Conservation (phyloP, 2,329 filamentous ascomycete genomes). For the Cladosporium austrohemisphaericum region DNA sequence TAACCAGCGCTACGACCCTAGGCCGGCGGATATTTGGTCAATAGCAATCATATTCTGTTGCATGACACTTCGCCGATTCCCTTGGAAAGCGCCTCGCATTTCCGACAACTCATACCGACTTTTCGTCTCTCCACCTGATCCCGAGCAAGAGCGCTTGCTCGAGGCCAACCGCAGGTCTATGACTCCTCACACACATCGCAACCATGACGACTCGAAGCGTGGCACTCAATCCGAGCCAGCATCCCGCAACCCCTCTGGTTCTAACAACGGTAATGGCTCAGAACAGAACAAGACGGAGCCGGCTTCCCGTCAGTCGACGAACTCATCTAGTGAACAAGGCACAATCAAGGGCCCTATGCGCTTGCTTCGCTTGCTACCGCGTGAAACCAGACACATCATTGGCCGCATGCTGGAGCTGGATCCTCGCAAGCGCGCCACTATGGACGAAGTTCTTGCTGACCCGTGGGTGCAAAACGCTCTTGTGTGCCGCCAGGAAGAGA, state of each 20-base stretch:
- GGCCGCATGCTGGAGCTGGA: constrained; percentile 89
- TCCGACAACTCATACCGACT: constrained; percentile 94
- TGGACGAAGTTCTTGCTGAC: constrained; percentile 82
- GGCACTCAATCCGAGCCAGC: constrained; percentile 37
- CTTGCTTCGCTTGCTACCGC: constrained; percentile 77
- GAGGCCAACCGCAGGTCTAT: constrained; percentile 26
- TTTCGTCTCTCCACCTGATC: constrained; percentile 80
- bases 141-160: constrained; percentile 48
- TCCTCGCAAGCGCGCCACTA: constrained; percentile 74
- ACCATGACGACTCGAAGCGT: constrained; percentile 21
- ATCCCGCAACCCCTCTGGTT: constrained; percentile 36
- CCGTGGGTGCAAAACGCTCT: constrained; percentile 83
- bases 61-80: constrained; percentile 92
- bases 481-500: constrained; percentile 76
- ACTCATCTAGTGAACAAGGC: constrained; percentile 19
- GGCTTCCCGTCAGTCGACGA: constrained; percentile 21
- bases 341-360: constrained; percentile 91
- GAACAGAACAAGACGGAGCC: constrained; percentile 23
- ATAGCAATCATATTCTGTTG: constrained; percentile 98
- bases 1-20: constrained; percentile 85
- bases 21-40: constrained; percentile 95
- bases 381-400: constrained; percentile 86
- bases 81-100: constrained; percentile 90
- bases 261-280: constrained; percentile 16
- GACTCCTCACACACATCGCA: constrained; percentile 15